Base-by-base conservation (phyloP, 1,139 yeast genomes). In the Eremothecium sinecaudum region DNA sequence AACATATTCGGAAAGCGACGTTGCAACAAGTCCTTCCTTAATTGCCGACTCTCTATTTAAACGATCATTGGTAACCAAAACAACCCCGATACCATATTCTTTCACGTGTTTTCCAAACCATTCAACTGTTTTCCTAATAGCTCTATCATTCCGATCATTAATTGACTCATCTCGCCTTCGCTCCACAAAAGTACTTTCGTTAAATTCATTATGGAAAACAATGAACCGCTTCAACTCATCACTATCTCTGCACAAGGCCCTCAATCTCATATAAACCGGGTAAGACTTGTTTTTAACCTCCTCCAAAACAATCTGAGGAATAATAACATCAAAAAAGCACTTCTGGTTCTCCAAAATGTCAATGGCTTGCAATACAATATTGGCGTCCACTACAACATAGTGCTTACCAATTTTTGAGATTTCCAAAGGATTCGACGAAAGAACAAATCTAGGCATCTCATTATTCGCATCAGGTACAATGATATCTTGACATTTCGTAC, bases 271-370 rank as follows among this genome's bases (percentile, higher is more conserved):
- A 54, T 87, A 92, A 18, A 87, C 78, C 2, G 98, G 96, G 50
- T 78, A 73, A 29, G 94, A 82, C 51, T 81, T 69, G 55, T 84
- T 86, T 44, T 86, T 73, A 13, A 87, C 95, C 58, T 92, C 97
- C 49, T 92, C 97, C 29, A 92, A 66, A 1, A 84, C 97, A 2
- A 94, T 80, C 57, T 92, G 98, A 2, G 97, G 95, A 11, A 92
- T 64, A 37, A 92, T 79, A 15, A 87, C 94, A 61, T 92, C 97
- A 51, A 71, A 79, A 53, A 92, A 84, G 38, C 83, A 79, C 30
- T 73, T 70, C 24, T 69, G 67, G 51, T 76, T 79, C 56, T 92
- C 99, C 41, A 92, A 63, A 43, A 90, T 62, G 58, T 90, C 98
- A 43, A 92, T 87, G 5, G 94, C 93, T 53, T 79, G 83, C 40